Evolutionary conservation across 306 rosid genomes (phyloP), one percentile per base, ranked within the genome.

Genomic region (Quillaja saponaria): DNA sequence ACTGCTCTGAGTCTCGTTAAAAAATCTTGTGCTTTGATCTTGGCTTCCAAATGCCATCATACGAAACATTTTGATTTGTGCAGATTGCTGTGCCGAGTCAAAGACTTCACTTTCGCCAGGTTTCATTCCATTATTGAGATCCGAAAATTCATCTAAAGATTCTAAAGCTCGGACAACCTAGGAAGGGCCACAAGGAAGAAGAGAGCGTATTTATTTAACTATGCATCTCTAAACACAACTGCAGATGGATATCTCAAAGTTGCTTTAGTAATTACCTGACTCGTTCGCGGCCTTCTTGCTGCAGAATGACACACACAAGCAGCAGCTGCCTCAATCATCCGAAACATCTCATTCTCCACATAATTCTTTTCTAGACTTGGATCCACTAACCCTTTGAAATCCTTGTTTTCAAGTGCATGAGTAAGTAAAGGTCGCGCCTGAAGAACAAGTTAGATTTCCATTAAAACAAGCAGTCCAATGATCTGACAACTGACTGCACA

Each of bases 141-240:
- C 97, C 0, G 84, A 25, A 61, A 69, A 7, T 55, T 94, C 97
- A 35, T 87, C 91, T 28, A 87, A 46, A 33, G 95, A 78, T 70
- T 84, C 97, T 12, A 89, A 81, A 66, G 99, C 99, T 79, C 99
- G 87, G 47, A 85, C 91, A 59, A 92, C 96, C 99, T 92, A 74
- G 16, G 8, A 60, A 6, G 34, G 34, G 49, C 5, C 2, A 5
- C 55, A 57, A 48, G 12, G 59, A 17, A 18, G 25, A 58, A 56
- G 40, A 52, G 58, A 14, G 40, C 25, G 13, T 20, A 39, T 35
- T 66, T 20, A 39, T 35, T 66, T 55, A 58, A 39, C 44, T 39
- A 2, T 1, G 51, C 41, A 40, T 49, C 35, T 54, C 25, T 17
- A 9, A 41, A 55, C 67, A 41, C 15, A 53, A 45, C 19, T 3